Evolutionary conservation across 345 rosid species (phyloP).

Genomic region (Punica granatum): DNA sequence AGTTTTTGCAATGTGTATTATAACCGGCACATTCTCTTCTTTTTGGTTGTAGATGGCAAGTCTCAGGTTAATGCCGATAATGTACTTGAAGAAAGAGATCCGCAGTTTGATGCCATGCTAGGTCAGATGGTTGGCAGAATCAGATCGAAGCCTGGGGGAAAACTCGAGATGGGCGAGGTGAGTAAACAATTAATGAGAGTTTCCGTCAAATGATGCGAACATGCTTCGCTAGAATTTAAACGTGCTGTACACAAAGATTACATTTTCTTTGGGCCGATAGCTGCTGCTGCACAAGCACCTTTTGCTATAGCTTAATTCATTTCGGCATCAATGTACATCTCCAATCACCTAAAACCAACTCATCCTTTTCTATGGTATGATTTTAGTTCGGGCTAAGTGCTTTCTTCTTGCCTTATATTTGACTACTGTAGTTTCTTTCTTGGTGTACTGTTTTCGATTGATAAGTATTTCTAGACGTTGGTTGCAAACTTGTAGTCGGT

Average conservation of each 20-base stretch:
- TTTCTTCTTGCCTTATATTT: too few relatives aligned
- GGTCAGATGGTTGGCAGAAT: slow-evolving; percentile 87
- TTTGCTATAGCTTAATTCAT: neutral
- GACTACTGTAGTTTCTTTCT: too few relatives aligned
- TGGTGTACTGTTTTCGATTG: too few relatives aligned
- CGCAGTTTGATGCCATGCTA: slow-evolving; percentile 72
- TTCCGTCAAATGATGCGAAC: neutral
- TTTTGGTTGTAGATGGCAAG: slow-evolving; percentile 26
- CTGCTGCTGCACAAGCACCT: neutral
- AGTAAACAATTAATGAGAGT: slow-evolving; percentile 12
- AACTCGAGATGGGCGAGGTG: slow-evolving; percentile 89
- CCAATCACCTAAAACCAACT: too few relatives aligned
- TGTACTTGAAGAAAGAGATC: slow-evolving; percentile 61
- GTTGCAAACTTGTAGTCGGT: neutral
- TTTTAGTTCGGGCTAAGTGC: too few relatives aligned
- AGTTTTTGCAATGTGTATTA: neutral
- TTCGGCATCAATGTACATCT: too few relatives aligned
- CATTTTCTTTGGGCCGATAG: neutral
- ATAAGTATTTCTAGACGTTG: neutral
- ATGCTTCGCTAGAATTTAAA: too few relatives aligned
- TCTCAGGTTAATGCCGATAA: slow-evolving; percentile 32
- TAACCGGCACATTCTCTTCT: neutral
- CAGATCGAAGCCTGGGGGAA: slow-evolving; percentile 71
- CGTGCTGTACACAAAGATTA: neutral
- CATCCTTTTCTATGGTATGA: too few relatives aligned